phyloP scores from a whole-genome alignment of 108 stramenopile genomes.

The Aurantiochytrium sp. region DNA sequence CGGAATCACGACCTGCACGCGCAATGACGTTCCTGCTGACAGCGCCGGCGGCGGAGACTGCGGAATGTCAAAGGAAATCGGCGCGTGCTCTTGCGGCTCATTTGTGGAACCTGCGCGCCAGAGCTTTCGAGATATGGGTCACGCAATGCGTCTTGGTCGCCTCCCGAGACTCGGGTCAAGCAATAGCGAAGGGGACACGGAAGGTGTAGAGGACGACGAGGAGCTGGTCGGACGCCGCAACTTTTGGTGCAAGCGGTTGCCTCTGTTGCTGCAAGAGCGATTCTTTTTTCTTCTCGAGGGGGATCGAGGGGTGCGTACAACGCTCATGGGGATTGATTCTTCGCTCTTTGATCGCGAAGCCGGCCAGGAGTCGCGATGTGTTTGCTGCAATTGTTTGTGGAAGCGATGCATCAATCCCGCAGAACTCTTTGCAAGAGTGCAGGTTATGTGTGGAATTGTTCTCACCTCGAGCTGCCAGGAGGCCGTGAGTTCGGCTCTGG shows the following conservation, averaged over 20 bases:
- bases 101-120: not conserved
- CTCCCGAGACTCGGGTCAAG: not conserved
- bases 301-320: not conserved
- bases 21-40: no score
- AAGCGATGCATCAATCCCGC: not conserved
- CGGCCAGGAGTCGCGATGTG: not conserved
- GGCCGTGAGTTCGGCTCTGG: not conserved
- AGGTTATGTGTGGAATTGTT: not conserved
- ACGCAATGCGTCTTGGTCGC: not conserved
- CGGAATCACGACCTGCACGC: not conserved
- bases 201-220: not conserved
- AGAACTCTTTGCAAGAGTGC: not conserved
- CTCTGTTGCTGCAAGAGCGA: not conserved
- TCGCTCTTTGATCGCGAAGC: not conserved
- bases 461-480: not conserved
- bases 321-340: not conserved
- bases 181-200: not conserved
- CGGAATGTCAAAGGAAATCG: not conserved
- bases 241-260: conserved; percentile 4
- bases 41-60: not conserved
- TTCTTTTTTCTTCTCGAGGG: not conserved
- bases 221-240: not conserved
- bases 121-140: no score
- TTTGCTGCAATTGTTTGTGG: not conserved
- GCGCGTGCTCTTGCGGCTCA: not conserved